Evolutionary conservation across 1,284 basidiomycete genomes (phyloP), one percentile per base, ranked within the genome.

Genomic region (Trichosporon ovoides): DNA sequence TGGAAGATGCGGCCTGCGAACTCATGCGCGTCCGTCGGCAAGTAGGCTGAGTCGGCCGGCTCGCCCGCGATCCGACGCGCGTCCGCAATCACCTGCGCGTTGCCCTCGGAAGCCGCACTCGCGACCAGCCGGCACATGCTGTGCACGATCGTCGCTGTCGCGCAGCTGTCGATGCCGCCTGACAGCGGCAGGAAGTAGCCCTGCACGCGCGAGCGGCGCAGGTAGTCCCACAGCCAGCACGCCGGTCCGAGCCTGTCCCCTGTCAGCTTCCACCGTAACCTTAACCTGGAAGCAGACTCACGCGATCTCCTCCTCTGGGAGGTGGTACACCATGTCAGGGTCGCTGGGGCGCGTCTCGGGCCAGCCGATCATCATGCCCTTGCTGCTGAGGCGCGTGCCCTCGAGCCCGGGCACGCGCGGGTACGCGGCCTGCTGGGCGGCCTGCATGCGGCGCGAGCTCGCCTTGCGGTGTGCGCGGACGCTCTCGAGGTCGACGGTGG

Each of bases 151-250:
- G 89, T 85, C 0, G 95, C 88, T 0, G 96, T 98, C 2, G 96
- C 92, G 69, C 95, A 98, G 68, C 89, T 92, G 73, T 98, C 95
- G 60, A 98, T 94, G 12, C 95, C 96, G n/a, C 96, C 95, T 56
- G 91, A 95, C 7, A 99, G 82, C 1, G 96, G 96, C 24, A 98
- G 80, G 73, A 98, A 98, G 79, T 94, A 98, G 1, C 96, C 95
- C 68, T 95, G 91, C 0, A 89, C 92, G 5, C 91, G 82, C 13
- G 95, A 98, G 37, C 95, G 86, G 24, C 95, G 83, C 38, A 99
- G 83, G 70, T 98, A 98, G 76, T 99, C 96, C 96, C 95, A 99
- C 9, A 99, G 82, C 95, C 95, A 99, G 73, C 95, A 98, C 4
- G 95, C 96, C 1, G 95, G 95, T 6, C 95, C 96, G 3, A 97